phyloP scores from a whole-genome alignment of 176 grass and related monocot species.

The Themeda triandra region DNA sequence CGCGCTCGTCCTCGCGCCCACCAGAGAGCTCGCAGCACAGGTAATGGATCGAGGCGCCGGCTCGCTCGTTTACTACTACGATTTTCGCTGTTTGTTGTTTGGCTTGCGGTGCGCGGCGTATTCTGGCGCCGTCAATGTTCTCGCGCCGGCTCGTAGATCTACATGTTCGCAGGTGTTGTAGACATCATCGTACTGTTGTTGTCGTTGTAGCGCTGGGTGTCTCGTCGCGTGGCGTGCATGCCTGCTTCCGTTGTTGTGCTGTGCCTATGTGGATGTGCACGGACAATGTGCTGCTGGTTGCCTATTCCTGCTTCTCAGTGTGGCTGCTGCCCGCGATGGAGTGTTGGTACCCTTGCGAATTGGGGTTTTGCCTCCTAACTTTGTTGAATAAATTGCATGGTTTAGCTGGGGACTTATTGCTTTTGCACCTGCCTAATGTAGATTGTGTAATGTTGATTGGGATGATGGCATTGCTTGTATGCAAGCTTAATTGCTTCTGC shows the following conservation, averaged over 20 bases:
- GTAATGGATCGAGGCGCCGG: neutral
- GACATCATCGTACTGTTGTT: neutral
- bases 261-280: neutral
- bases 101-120: neutral
- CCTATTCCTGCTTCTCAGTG: neutral
- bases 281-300: neutral
- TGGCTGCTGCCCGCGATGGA: neutral
- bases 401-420: neutral
- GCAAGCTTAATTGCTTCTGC: neutral
- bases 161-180: neutral
- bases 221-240: neutral
- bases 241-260: neutral
- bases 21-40: constrained; percentile 71
- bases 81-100: neutral
- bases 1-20: constrained; percentile 73
- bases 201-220: neutral
- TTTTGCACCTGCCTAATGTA: neutral
- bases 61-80: neutral
- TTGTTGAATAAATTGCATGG: neutral
- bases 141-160: neutral
- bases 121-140: neutral
- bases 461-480: neutral
- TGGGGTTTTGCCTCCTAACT: neutral
- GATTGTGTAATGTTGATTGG: neutral
- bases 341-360: neutral